Percentiles rank a stretch among this genome's conserved stretches.
These are phyloP conservation scores for Balansia obtecta DNA, from an alignment of 2,329 filamentous ascomycete species.

Conservation along the genomic window DNA sequence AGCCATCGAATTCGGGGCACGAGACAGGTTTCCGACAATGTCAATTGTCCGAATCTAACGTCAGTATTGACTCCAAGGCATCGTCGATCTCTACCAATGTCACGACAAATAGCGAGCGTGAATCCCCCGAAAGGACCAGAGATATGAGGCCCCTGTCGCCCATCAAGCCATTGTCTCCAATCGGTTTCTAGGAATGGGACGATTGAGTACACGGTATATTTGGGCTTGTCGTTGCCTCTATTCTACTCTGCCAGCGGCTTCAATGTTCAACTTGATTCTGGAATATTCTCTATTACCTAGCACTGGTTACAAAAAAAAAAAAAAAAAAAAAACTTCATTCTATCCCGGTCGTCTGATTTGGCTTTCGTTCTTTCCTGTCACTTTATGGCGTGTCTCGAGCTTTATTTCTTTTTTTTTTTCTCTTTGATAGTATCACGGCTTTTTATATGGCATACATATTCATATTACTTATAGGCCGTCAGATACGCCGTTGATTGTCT, in stretches of 20 bases:
- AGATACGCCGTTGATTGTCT: conserved; percentile 8
- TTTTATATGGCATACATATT: background rate
- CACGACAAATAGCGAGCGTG: conserved; percentile 30
- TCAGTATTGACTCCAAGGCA: conserved; percentile 29
- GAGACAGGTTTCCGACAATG: conserved; percentile 31
- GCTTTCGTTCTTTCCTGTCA: background rate
- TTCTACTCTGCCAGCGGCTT: conserved; percentile 4
- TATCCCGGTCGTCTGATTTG: background rate
- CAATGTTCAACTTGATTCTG: background rate
- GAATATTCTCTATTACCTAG: conserved; percentile 1
- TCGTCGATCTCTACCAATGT: conserved; percentile 33
- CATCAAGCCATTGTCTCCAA: conserved; percentile 52
- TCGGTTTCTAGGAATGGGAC: conserved; percentile 35
- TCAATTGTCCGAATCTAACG: conserved; percentile 28
- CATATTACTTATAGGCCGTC: background rate
- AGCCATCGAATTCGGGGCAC: conserved; percentile 27
- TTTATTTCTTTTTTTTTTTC: background rate
- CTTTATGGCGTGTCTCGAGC: background rate
- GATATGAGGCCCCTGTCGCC: conserved; percentile 48
- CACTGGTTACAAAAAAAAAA: conserved; percentile 1
- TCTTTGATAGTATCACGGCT: background rate
- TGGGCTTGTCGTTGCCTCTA: conserved; percentile 3
- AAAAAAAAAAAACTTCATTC: background rate
- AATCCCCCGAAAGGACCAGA: conserved; percentile 14
- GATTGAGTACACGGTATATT: background rate